phyloP scores from a whole-genome alignment of 2,329 filamentous ascomycete species.

The Xylaria sp. region DNA sequence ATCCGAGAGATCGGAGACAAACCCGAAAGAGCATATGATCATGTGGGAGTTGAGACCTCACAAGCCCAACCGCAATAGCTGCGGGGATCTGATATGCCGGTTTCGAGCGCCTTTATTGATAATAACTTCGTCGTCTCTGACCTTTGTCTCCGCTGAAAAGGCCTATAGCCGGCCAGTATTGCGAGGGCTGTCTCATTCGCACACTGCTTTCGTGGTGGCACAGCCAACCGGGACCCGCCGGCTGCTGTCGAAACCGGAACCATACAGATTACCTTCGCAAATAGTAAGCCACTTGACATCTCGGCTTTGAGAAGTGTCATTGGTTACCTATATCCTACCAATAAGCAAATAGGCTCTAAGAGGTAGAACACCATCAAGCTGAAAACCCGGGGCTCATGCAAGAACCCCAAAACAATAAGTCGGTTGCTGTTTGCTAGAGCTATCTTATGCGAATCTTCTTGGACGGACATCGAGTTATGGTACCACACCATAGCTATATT shows the following conservation, averaged over 20 bases:
- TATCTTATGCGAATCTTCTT: neutral
- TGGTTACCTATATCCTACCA: neutral
- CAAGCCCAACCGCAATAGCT: neutral
- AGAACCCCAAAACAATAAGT: neutral
- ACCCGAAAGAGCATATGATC: neutral
- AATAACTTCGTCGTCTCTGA: neutral
- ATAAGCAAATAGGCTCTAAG: neutral
- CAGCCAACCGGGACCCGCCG: neutral
- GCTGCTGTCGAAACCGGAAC: slow-evolving; percentile 6
- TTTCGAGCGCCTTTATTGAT: slow-evolving; percentile 2
- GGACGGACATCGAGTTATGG: neutral
- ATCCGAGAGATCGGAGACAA: neutral
- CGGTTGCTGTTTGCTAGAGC: neutral
- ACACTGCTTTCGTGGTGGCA: slow-evolving; percentile 23
- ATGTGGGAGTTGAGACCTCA: neutral
- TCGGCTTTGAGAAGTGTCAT: neutral
- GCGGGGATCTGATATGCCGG: neutral
- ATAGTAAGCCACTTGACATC: slow-evolving; percentile 11
- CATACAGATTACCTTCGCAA: neutral
- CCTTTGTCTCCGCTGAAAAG: slow-evolving; percentile 7
- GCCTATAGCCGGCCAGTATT: neutral
- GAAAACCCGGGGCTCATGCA: neutral
- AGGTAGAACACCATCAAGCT: neutral
- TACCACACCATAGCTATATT: neutral
- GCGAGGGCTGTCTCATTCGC: slow-evolving; percentile 7